Percentiles rank a stretch among this genome's conserved stretches.
Evolutionary conservation across 257 asterid genomes (phyloP).

Genomic region (Solanum corneliomulleri): DNA sequence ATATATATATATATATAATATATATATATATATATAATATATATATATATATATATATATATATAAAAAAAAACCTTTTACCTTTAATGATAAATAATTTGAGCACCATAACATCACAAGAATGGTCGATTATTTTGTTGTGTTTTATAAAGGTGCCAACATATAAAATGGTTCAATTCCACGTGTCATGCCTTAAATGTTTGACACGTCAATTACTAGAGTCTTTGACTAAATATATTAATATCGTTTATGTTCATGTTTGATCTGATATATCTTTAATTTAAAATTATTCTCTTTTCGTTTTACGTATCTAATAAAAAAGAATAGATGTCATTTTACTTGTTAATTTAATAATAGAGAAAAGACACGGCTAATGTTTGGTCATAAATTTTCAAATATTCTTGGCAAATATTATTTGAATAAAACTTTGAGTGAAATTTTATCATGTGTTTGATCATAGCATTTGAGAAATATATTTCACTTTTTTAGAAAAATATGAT

Average conservation of each 20-base stretch:
- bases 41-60: neutral
- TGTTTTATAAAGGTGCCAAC: neutral
- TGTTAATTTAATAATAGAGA: too few species aligned
- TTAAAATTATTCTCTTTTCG: fast-evolving
- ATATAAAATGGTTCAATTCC: neutral
- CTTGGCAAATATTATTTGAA: too few species aligned
- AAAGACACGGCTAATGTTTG: too few species aligned
- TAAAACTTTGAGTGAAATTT: too few species aligned
- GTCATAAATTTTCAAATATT: too few species aligned
- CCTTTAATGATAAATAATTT: neutral
- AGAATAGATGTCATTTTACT: too few species aligned
- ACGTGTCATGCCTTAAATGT: neutral
- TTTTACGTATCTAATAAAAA: too few species aligned
- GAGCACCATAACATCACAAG: neutral
- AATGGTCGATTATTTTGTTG: neutral
- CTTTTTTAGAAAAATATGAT: too few species aligned
- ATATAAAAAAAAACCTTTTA: neutral
- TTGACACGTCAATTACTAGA: neutral
- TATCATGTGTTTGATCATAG: too few species aligned
- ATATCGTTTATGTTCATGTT: too few species aligned
- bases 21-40: neutral
- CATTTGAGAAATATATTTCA: too few species aligned
- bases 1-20: neutral
- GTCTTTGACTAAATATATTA: neutral
- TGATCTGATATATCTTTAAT: too few species aligned